These are phyloP conservation scores for Penicillium longicatenatum DNA, from an alignment of 495 filamentous ascomycete genomes.

Conservation along the genomic window DNA sequence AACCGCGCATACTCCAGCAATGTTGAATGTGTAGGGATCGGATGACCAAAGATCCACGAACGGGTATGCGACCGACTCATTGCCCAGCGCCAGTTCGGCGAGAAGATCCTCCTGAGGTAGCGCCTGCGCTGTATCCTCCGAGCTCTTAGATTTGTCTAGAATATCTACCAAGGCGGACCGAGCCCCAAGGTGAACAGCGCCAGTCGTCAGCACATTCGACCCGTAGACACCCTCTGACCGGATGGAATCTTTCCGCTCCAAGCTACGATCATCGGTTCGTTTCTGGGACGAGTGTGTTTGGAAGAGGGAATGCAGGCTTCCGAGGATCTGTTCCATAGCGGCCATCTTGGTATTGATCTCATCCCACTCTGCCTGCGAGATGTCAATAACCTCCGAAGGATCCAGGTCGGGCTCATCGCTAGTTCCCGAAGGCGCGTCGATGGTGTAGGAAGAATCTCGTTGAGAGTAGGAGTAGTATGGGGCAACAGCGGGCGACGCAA, in stretches of 20 bases:
- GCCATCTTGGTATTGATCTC: conserved; percentile 48
- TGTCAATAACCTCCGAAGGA: conserved; percentile 35
- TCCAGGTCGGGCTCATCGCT: conserved; percentile 25
- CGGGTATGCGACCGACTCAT: conserved; percentile 76
- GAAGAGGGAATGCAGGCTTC: conserved; percentile 41
- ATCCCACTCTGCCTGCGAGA: conserved; percentile 48
- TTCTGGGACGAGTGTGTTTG: conserved; percentile 32
- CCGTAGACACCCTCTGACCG: conserved; percentile 51
- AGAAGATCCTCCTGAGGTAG: conserved; percentile 78
- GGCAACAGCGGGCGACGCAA: conserved; percentile 17
- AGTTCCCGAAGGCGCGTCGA: conserved; percentile 16
- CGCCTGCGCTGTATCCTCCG: conserved; percentile 46
- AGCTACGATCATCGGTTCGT: conserved; percentile 17
- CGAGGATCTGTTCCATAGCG: conserved; percentile 47
- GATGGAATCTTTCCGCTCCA: conserved; percentile 22
- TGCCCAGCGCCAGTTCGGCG: conserved; percentile 78
- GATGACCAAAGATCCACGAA: conserved; percentile 67
- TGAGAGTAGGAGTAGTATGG: conserved; percentile 9
- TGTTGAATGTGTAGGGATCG: conserved; percentile 67
- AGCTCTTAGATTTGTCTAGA: conserved; percentile 41
- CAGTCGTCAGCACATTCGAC: conserved; percentile 42
- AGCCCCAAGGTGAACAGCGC: conserved; percentile 58
- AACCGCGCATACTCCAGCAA: conserved; percentile 67
- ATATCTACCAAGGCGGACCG: conserved; percentile 57
- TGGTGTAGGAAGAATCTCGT: conserved; percentile 16